Base-by-base conservation (phyloP, 106 monocot species). In the Apostasia ramifera region DNA sequence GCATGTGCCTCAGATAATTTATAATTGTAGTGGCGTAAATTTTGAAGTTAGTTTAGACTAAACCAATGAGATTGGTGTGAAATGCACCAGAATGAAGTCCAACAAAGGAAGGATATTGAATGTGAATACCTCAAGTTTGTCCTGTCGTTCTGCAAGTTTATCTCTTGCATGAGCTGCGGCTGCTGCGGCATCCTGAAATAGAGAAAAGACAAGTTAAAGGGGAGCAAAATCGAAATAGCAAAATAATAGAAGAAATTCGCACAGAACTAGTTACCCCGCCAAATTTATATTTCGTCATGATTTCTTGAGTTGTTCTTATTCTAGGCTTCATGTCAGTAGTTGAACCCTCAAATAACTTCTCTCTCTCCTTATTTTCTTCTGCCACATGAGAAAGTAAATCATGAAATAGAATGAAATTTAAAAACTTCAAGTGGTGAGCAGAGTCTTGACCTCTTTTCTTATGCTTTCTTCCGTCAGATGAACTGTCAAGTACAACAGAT, bases 101-200 rank as follows among this genome's bases (percentile, higher is more conserved):
- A 26, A 26, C 26, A 26, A 26, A 26, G 26, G 26, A 26, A 26
- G 26, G 26, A 26, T 26, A 26, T 26, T 26, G 26, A 26, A 26
- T 26, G 26, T 26, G 26, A 26, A 26, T 80, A 85, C 89, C 74
- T 92, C 82, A 64, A 97, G 97, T 53, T 97, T 97, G 66, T 97
- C 97, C 68, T 89, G 89, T 6, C 97, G 75, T 60, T 87, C 68
- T 9, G 69, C 67, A 43, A 97, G 92, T 83, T 97, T 97, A 26
- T 97, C 85, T 72, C 72, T 82, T 61, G 97, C 89, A 83, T 92
- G 80, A 66, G 89, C 89, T 70, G 97, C 97, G 41, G 97, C 97
- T 44, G 92, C 92, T 14, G 76, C 12, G 26, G 89, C 92, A 81
- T 97, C 97, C 97, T 97, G 75, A 62, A 63, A 76, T 46, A 45